Conservation (phyloP, 192 early-diverging fungal genomes). For the Chytriomyces sp. region DNA sequence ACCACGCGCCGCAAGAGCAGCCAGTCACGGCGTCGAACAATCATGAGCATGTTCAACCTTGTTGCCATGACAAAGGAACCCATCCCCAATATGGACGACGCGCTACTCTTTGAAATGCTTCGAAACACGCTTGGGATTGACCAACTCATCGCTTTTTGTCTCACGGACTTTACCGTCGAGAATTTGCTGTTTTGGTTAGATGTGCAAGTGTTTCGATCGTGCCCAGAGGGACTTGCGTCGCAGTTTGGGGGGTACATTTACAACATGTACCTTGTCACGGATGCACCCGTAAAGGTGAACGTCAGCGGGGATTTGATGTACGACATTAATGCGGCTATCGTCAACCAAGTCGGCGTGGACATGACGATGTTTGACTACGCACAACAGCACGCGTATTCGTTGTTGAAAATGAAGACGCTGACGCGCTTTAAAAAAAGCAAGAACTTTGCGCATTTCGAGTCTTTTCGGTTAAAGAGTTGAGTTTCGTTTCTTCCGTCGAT, state of each 20-base stretch:
- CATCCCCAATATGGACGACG: neutral
- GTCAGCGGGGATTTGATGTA: constrained; percentile 69
- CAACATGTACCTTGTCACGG: constrained; percentile 70
- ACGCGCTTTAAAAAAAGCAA: constrained; percentile 70
- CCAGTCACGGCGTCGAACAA: neutral
- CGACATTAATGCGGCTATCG: constrained; percentile 53
- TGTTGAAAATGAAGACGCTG: constrained; percentile 76
- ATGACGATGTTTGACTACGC: constrained; percentile 81
- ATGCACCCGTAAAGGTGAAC: constrained; percentile 76
- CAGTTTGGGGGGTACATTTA: constrained; percentile 66
- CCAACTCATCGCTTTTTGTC: neutral
- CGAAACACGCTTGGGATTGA: neutral
- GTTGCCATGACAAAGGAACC: neutral
- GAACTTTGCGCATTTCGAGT: constrained; percentile 51
- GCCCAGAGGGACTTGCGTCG: neutral
- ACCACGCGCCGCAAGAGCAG: no score
- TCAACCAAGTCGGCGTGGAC: constrained; percentile 42
- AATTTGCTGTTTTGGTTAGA: constrained; percentile 83
- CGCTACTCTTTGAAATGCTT: neutral
- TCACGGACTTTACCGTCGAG: constrained; percentile 59
- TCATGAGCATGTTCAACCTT: neutral
- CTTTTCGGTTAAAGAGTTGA: neutral
- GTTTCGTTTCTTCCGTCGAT: neutral
- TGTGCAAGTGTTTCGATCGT: constrained; percentile 73
- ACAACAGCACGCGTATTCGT: constrained; percentile 73